Conservation (phyloP, 345 rosid genomes). For the Eutrema yunnanense region DNA sequence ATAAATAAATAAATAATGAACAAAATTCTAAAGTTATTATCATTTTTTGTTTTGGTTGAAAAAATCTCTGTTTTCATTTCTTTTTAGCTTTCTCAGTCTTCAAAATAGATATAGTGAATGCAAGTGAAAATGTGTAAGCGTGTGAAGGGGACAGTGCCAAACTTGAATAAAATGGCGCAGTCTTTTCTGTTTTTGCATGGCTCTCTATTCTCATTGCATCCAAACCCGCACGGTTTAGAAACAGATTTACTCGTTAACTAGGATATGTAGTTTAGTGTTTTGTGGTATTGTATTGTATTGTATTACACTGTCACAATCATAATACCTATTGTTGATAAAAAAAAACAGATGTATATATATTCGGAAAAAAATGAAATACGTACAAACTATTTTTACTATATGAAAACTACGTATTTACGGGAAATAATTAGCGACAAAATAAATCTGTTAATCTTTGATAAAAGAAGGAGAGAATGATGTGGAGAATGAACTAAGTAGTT, state of each 20-base stretch:
- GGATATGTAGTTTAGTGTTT: neutral
- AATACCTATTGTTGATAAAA: too few species aligned
- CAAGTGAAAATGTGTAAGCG: constrained; percentile 5
- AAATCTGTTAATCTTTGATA: neutral
- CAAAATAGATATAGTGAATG: constrained; percentile 10
- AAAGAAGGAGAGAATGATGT: neutral
- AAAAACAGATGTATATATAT: too few species aligned
- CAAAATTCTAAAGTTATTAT: neutral
- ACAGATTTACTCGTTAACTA: neutral
- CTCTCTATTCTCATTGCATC: constrained; percentile 18
- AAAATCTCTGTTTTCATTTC: neutral
- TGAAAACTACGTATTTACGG: too few species aligned
- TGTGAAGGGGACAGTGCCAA: constrained; percentile 25
- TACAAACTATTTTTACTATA: too few species aligned
- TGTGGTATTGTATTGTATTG: neutral
- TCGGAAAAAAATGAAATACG: too few species aligned
- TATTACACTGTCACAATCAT: neutral
- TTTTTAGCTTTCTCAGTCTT: constrained; percentile 5
- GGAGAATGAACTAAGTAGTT: neutral
- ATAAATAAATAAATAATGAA: neutral
- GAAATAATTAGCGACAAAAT: neutral
- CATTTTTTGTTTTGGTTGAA: neutral
- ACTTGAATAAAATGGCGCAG: constrained; percentile 27
- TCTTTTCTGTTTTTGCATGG: constrained; percentile 1
- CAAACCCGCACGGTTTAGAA: neutral